Evolutionary conservation across 1,284 basidiomycete species (phyloP), one percentile per base, ranked within the genome.

Genomic region (Ustilago xerochloae): DNA sequence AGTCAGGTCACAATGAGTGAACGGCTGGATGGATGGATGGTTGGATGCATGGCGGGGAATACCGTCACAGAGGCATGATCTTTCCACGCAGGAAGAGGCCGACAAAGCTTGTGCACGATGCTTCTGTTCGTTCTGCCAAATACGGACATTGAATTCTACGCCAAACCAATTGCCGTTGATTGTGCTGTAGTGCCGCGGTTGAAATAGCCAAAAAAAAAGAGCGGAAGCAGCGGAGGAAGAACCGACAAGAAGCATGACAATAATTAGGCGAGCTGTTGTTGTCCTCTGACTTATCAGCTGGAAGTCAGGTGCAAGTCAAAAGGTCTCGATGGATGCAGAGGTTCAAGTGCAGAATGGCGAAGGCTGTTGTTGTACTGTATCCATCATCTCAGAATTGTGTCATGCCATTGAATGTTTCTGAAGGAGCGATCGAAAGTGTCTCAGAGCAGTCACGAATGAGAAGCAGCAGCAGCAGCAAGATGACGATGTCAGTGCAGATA

Each of bases 401-500:
- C 48, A 33, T 52, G 50, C 50, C 50, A 15, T 24, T 29, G 28
- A 16, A 22, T 52, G 50, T 52, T 38, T 52, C 36, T 41, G 18
- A 50, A 32, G 18, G 15, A 32, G 13, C 7, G 41, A 18, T 8
- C 46, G 38, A 43, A 10, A 28, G 26, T 29, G 24, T 35, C 41
- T 18, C 29, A 30, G 35, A 50, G 33, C 16, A 26, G 28, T n/a
- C 8, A 12, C 12, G n/a, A 18, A 35, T 7, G 7, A 24, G 12
- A 15, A 35, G 50, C 33, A 24, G 13, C 22, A 32, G 22, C 32
- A 43, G 29, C 18, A 43, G 64, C 64, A 61, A 43, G 30, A 67
- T 67, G 64, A 67, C 64, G 58, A 52, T 28, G 46, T 20, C 20
- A 33, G 13, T 63, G 62, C 62, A 59, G 38, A 12, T 32, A 33